Conservation (phyloP, 1,139 yeast genomes). For the Suhomyces choctaworum region DNA sequence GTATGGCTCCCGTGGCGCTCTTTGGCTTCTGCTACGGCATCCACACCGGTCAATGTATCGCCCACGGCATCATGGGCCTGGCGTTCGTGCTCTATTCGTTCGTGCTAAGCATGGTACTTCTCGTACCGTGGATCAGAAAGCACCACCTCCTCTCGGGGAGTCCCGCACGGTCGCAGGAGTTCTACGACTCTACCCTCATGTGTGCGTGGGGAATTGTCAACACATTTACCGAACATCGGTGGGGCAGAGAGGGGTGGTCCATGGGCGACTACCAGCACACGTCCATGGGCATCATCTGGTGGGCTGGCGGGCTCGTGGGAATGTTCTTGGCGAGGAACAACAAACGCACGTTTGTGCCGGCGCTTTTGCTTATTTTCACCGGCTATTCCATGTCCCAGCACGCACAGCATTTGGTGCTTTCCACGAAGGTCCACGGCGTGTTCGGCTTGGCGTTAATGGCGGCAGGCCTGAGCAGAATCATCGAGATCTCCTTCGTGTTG, state of each 20-base stretch:
- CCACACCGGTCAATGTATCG: conserved; percentile 89
- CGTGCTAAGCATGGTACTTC: conserved; percentile 61
- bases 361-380: conserved; percentile 76
- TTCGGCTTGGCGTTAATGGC: conserved; percentile 80
- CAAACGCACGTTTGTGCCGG: conserved; percentile 74
- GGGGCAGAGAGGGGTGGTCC: conserved; percentile 86
- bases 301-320: conserved; percentile 91
- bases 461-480: conserved; percentile 72
- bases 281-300: conserved; percentile 94
- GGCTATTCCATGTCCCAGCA: conserved; percentile 96
- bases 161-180: conserved; percentile 68
- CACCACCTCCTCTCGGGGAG: conserved; percentile 28
- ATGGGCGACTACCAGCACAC: conserved; percentile 95
- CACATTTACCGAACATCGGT: conserved; percentile 92
- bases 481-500: conserved; percentile 74
- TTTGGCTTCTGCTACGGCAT: conserved; percentile 74
- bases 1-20: conserved; percentile 79
- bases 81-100: conserved; percentile 82
- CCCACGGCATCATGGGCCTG: conserved; percentile 96
- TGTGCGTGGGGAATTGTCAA: conserved; percentile 89
- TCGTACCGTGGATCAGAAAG: conserved; percentile 66
- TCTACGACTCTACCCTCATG: conserved; percentile 78
- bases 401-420: conserved; percentile 67
- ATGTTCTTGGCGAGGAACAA: conserved; percentile 68
- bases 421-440: conserved; percentile 83